Percentiles rank a stretch among this genome's conserved stretches.
phyloP scores from a whole-genome alignment of 2,329 filamentous ascomycete genomes.

The Westerdykella sp. region DNA sequence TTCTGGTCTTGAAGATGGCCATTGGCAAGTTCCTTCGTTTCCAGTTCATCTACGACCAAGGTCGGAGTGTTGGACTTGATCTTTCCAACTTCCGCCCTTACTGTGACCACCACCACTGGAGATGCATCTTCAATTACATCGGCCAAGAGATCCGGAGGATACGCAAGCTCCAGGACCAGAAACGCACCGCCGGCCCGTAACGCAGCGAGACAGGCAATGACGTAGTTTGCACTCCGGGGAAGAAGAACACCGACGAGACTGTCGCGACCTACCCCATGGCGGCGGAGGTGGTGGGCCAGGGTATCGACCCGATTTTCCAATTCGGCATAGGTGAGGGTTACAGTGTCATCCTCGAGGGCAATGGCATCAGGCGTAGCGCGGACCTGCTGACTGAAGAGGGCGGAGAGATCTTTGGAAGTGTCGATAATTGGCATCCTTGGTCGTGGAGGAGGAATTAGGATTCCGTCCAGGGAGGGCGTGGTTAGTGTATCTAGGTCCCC shows the following conservation, averaged over 20 bases:
- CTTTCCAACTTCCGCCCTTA: slow-evolving; percentile 57
- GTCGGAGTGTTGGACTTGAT: slow-evolving; percentile 59
- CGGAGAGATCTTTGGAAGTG: slow-evolving; percentile 63
- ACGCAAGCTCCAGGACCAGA: slow-evolving; percentile 72
- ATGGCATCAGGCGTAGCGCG: slow-evolving; percentile 60
- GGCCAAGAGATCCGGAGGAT: slow-evolving; percentile 65
- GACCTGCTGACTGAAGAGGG: slow-evolving; percentile 65
- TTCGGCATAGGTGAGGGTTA: slow-evolving; percentile 64
- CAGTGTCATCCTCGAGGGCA: slow-evolving; percentile 65
- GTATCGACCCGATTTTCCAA: slow-evolving; percentile 60
- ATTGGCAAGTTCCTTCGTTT: slow-evolving; percentile 8
- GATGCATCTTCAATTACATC: slow-evolving; percentile 72
- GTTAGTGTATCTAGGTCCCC: too few relatives aligned
- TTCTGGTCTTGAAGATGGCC: slow-evolving; percentile 20
- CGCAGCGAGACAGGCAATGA: slow-evolving; percentile 72
- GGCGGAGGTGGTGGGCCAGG: slow-evolving; percentile 59
- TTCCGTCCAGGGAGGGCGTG: background rate
- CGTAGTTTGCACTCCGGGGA: slow-evolving; percentile 69
- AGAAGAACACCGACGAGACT: slow-evolving; percentile 69
- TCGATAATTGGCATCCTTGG: slow-evolving; percentile 63
- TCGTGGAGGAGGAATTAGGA: background rate
- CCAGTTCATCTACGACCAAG: slow-evolving; percentile 55
- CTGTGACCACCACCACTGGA: slow-evolving; percentile 65
- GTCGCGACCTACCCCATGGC: slow-evolving; percentile 65
- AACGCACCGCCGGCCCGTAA: slow-evolving; percentile 74